These are phyloP conservation scores for Phytophthora crassamura DNA, from an alignment of 352 stramenopile species.

Conservation along the genomic window DNA sequence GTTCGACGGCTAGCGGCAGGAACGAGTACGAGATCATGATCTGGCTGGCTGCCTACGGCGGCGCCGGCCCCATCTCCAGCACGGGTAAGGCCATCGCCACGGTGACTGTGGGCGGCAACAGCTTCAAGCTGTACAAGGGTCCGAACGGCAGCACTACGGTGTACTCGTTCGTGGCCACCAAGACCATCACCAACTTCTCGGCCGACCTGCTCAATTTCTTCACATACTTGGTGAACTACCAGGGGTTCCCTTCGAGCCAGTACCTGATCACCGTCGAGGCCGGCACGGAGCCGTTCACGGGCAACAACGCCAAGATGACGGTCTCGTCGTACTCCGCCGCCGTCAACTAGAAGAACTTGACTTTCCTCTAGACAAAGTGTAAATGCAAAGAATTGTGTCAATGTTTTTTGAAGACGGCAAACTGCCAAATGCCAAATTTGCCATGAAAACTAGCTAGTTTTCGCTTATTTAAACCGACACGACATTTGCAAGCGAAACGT, in stretches of 20 bases:
- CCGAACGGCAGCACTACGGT: slow-evolving; percentile 40
- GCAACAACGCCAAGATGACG: slow-evolving; percentile 33
- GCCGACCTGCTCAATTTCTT: slow-evolving; percentile 36
- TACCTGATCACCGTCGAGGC: slow-evolving; percentile 40
- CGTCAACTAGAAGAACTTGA: slow-evolving; percentile 21
- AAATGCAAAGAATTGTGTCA: background rate
- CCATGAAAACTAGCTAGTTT: background rate
- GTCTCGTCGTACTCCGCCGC: slow-evolving; percentile 37
- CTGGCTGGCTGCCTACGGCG: slow-evolving; percentile 36
- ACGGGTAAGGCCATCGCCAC: slow-evolving; percentile 36
- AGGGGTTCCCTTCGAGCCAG: slow-evolving; percentile 34
- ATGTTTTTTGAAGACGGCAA: background rate
- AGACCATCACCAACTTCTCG: slow-evolving; percentile 33
- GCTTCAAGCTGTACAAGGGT: slow-evolving; percentile 37
- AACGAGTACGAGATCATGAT: slow-evolving; percentile 53
- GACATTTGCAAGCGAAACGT: no score
- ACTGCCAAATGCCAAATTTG: slow-evolving; percentile 1
- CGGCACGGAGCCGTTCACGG: slow-evolving; percentile 41
- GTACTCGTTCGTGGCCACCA: slow-evolving; percentile 40
- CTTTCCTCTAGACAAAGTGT: background rate
- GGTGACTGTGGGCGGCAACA: slow-evolving; percentile 17
- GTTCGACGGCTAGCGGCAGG: slow-evolving; percentile 26
- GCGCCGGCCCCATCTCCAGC: slow-evolving; percentile 35
- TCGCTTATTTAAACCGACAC: no score
- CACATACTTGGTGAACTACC: slow-evolving; percentile 29